A percentile compares a stretch with the other conserved stretches of the same genome.
These are phyloP conservation scores for Aureobasidium sp. DNA, from an alignment of 2,329 filamentous ascomycete species.

Conservation along the genomic window DNA sequence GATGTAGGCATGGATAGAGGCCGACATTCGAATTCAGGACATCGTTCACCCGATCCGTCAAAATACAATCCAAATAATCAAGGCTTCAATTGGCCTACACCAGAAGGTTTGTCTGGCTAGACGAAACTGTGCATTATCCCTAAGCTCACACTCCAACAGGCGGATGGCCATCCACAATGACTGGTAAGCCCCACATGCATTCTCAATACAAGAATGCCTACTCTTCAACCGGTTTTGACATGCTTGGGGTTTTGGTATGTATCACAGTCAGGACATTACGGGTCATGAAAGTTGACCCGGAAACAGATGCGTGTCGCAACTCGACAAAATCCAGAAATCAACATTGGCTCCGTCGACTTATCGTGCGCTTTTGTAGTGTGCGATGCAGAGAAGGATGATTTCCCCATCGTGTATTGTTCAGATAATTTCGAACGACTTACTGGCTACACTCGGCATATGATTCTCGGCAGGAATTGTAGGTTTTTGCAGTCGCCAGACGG, in stretches of 20 bases:
- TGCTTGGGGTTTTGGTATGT: slow-evolving; percentile 68
- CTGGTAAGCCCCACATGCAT: slow-evolving; percentile 36
- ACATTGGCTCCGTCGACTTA: slow-evolving; percentile 86
- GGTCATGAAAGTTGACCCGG: slow-evolving; percentile 15
- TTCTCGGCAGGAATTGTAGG: slow-evolving; percentile 83
- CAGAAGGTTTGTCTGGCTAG: slow-evolving; percentile 15
- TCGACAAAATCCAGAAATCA: slow-evolving; percentile 73
- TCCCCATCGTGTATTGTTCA: slow-evolving; percentile 90
- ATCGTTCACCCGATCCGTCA: slow-evolving; percentile 14
- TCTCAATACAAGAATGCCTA: slow-evolving; percentile 62
- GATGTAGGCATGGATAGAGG: slow-evolving; percentile 22
- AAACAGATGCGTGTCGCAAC: slow-evolving; percentile 65
- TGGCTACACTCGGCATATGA: slow-evolving; percentile 83
- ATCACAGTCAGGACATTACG: not conserved
- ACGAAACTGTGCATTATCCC: no score
- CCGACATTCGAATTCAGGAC: not conserved
- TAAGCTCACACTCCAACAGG: slow-evolving; percentile 17
- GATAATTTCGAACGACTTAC: slow-evolving; percentile 92
- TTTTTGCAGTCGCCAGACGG: slow-evolving; percentile 89
- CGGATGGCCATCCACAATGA: slow-evolving; percentile 38
- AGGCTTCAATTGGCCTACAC: slow-evolving; percentile 27
- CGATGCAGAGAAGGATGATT: slow-evolving; percentile 79
- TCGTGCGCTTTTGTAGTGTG: slow-evolving; percentile 95
- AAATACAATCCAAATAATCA: slow-evolving; percentile 28
- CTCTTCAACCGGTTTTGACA: slow-evolving; percentile 87